Base-by-base conservation (phyloP, 2,329 filamentous ascomycete genomes). In the Beauveria bassiana region DNA sequence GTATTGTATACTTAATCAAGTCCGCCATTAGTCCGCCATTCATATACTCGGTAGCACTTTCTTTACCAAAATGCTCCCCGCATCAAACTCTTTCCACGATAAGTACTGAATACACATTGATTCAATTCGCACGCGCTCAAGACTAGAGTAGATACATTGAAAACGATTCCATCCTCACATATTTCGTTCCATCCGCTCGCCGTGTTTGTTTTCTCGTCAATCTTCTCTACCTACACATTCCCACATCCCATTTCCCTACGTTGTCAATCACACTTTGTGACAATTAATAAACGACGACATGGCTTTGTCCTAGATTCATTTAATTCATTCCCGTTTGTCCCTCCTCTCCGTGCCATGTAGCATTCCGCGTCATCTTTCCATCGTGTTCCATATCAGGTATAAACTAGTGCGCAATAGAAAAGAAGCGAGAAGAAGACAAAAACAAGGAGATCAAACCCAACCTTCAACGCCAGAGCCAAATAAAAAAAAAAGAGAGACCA, bases 331-430 rank as follows among this genome's bases (percentile, higher is more conserved):
- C 56, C 46, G 10, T 42, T 24, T 7, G 34, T 2, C 34, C 20
- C 28, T n/a, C 16, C 40, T 38, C 18, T 31, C 42, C 38, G 3
- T 38, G 6, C 45, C 52, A 28, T 34, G 20, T 40, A 34, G 52
- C 18, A 24, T 12, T n/a, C 26, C 45, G 40, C 42, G 5, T 7
- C 20, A 22, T 16, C 56, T 38, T 34, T 53, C 24, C 47, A 52
- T 34, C 47, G 14, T 52, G 12, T 59, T 45, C 49, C 57, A 53
- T 24, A 26, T 45, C 40, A 52, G 57, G 57, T 53, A 60, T 60
- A 46, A 60, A 61, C 26, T 54, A 22, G 10, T 45, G 24, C 18
- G 22, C 38, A 51, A 59, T 24, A 61, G 26, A 54, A 22, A 54
- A 50, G 31, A 38, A 38, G 34, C 14, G 34, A 5, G 61, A 50